Evolutionary conservation across 2,329 filamentous ascomycete genomes (phyloP), one percentile per base, ranked within the genome.

Genomic region (Clarireedia hainanense): DNA sequence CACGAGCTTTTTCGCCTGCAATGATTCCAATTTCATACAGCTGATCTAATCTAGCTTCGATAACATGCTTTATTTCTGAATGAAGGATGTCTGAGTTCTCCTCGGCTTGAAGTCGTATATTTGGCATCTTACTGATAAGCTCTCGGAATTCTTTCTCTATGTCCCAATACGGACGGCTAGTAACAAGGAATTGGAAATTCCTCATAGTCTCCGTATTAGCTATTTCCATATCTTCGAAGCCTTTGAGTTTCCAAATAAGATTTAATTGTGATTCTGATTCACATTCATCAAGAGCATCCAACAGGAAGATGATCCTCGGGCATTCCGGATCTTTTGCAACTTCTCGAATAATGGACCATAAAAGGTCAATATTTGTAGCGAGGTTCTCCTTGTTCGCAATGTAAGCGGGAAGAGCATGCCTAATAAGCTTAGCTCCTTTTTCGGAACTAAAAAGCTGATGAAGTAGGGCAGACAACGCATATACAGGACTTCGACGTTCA

Each of bases 241-340:
- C 27, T 7, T 30, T 45, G 39, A 52, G 50, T 34, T 42, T 42
- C 37, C 5, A 46, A 15, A 56, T 50, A 40, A 56, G 40, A 37
- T 50, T 2, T 14, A 46, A 36, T 30, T 48, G 27, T 34, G 20
- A 40, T 24, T 6, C 7, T 1, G 34, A 30, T 47, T 47, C 24
- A 26, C 53, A 56, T 56, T 56, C 53, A 36, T 56, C 53, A 6
- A 56, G 39, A 27, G 53, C 53, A 51, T 56, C 53, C 17, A 56
- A 27, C n/a, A 56, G 26, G 26, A 49, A 56, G 17, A 47, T 17
- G 36, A 56, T 45, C 24, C 50, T 47, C 5, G 39, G 23, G 46
- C 47, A 47, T 24, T 56, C 53, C 2, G 40, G 24, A 50, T 56
- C 34, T 36, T 45, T 17, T 37, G 26, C 53, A 47, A 42, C 27